phyloP scores from a whole-genome alignment of 1,284 basidiomycete genomes.

The Moniliella sp. region DNA sequence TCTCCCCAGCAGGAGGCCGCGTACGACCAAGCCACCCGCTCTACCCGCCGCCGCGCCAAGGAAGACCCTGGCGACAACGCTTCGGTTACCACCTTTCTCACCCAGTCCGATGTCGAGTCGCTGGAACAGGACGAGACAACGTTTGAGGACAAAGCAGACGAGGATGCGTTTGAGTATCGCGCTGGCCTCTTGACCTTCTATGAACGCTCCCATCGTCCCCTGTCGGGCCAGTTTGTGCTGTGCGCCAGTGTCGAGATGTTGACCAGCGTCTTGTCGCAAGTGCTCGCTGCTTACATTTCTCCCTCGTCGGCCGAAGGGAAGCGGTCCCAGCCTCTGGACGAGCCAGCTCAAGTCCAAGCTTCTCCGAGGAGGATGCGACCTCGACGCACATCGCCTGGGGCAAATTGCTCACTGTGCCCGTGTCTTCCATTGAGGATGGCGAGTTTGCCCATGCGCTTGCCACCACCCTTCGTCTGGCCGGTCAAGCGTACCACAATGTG shows the following conservation, averaged over 20 bases:
- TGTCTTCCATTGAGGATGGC: constrained; percentile 36
- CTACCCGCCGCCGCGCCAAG: constrained; percentile 13
- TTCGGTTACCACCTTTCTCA: constrained; percentile 36
- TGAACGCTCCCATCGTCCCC: constrained; percentile 49
- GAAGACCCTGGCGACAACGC: constrained; percentile 9
- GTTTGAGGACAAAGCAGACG: constrained; percentile 9
- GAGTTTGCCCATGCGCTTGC: constrained; percentile 37
- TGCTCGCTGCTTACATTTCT: constrained; percentile 39
- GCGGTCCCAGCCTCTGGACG: constrained; percentile 9
- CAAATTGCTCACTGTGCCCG: constrained; percentile 38
- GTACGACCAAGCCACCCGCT: constrained; percentile 33
- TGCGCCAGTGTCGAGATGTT: constrained; percentile 63
- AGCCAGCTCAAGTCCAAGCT: too few species aligned
- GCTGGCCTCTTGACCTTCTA: constrained; percentile 54
- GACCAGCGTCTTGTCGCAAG: constrained; percentile 61
- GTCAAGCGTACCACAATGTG: constrained; percentile 18
- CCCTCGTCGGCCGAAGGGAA: constrained; percentile 11
- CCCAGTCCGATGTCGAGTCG: constrained; percentile 13
- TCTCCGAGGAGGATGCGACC: constrained; percentile 44
- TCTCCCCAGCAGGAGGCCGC: constrained; percentile 30
- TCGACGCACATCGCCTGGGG: constrained; percentile 62
- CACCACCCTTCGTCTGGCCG: constrained; percentile 17
- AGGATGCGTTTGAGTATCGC: constrained; percentile 7
- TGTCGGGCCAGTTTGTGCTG: constrained; percentile 66
- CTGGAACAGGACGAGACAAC: constrained; percentile 11